Evolutionary conservation across 2,329 filamentous ascomycete species (phyloP), one percentile per base, ranked within the genome.

Genomic region (Botryotinia narcissicola): DNA sequence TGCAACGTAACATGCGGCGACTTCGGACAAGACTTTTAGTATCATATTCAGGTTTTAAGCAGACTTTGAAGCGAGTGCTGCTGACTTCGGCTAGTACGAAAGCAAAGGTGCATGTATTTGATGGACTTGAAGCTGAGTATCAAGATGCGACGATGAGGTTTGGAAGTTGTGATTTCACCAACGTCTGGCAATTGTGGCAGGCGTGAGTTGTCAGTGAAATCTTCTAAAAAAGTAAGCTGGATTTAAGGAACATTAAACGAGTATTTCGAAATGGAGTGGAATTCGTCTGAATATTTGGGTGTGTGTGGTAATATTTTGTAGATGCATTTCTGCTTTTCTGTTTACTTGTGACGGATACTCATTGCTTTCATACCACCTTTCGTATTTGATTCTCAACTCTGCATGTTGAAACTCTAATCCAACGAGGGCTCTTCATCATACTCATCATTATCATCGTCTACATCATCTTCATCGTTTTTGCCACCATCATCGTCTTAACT

Each of bases 301-400:
- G 4, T 18, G 37, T 22, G 22, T 40, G 10, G 22, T 42, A 6
- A 10, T 35, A 22, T 18, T n/a, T 37, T 9, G 44, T 66, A 18
- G 8, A 48, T 51, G 10, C 9, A 18, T n/a, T 32, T 66, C 29
- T 42, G 32, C 60, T 40, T 62, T 61, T 40, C 12, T 37, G 25
- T 0, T 40, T 25, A 4, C n/a, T 8, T 29, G 51, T 29, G n/a
- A 18, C n/a, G n/a, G 14, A 57, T 29, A 29, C 2, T 2, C 0
- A 29, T 29, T 63, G 37, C 25, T 40, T 62, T 20, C 16, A n/a
- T 37, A 22, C 18, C 2, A 63, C 1, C 35, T 29, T 1, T 1
- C 25, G 18, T 63, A 16, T 8, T 6, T 2, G 3, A 29, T 29
- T 29, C 9, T 16, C 18, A 22, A 35, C 29, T 60, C 57, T 35